A percentile compares a stretch with the other conserved stretches of the same genome.
Conservation (phyloP, 306 rosid genomes). For the Glycine tomentella region DNA sequence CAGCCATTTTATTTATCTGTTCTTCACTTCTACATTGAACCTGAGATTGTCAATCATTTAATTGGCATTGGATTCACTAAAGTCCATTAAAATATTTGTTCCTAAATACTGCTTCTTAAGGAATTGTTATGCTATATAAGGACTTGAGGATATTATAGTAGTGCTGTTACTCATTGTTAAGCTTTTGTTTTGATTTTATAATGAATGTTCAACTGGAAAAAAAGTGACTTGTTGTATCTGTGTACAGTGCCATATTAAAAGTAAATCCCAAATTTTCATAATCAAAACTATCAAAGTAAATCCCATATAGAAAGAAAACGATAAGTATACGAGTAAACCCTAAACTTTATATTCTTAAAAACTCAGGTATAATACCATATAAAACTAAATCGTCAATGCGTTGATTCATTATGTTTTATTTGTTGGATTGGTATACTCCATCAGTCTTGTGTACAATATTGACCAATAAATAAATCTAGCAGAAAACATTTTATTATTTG, state of each 20-base stretch:
- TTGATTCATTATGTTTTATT: too few relatives aligned
- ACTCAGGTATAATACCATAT: too few relatives aligned
- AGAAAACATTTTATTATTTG: too few relatives aligned
- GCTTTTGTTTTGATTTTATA: neutral
- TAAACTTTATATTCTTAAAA: neutral
- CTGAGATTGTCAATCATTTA: neutral
- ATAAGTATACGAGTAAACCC: neutral
- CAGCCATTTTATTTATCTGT: neutral
- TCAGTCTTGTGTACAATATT: too few relatives aligned
- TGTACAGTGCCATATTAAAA: neutral
- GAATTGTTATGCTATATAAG: neutral
- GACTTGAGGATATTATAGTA: neutral
- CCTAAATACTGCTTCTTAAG: constrained; percentile 16
- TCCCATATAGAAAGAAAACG: neutral
- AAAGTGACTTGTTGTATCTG: too few relatives aligned
- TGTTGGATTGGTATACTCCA: too few relatives aligned
- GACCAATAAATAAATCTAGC: too few relatives aligned
- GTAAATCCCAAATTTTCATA: neutral
- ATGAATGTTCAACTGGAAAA: neutral
- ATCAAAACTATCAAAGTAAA: neutral
- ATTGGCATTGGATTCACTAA: too few relatives aligned
- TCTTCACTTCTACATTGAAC: constrained; percentile 23
- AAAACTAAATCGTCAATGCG: too few relatives aligned
- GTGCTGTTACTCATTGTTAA: neutral
- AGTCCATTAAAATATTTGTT: neutral